Percentiles rank a stretch among this genome's conserved stretches.
These are phyloP conservation scores for Stemphylium lycopersici DNA, from an alignment of 2,329 filamentous ascomycete species.

Conservation along the genomic window DNA sequence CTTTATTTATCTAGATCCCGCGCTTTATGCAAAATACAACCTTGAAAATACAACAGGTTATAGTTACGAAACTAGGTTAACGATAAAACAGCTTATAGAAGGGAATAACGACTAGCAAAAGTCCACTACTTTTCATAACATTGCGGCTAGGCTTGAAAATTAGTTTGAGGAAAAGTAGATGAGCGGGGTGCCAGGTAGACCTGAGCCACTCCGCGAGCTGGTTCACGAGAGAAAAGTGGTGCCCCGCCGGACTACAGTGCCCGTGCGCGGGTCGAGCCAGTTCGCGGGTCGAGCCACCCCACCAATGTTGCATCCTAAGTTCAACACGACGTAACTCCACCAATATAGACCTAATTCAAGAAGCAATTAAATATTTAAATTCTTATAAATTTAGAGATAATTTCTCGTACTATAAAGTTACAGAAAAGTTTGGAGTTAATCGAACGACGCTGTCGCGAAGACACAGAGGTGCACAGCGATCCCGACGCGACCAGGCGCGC, in stretches of 20 bases:
- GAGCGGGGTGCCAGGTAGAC: conserved; percentile 7
- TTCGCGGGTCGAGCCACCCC: too few relatives aligned
- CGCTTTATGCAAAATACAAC: conserved; percentile 5
- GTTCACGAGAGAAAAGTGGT: conserved; percentile 8
- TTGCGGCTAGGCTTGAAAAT: conserved; percentile 16
- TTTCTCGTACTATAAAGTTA: too few relatives aligned
- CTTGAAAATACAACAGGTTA: conserved; percentile 13
- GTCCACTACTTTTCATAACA: conserved; percentile 16
- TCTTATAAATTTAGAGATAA: too few relatives aligned
- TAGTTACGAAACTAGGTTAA: conserved; percentile 20
- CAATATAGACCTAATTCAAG: too few relatives aligned
- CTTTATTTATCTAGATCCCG: conserved; percentile 16
- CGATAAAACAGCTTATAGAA: conserved; percentile 13
- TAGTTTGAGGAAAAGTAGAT: conserved; percentile 15
- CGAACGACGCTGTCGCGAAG: too few relatives aligned
- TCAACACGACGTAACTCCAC: too few relatives aligned
- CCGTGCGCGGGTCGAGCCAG: too few relatives aligned
- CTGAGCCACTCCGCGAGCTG: conserved; percentile 12
- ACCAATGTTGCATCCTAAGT: too few relatives aligned
- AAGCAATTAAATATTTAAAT: too few relatives aligned
- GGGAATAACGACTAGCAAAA: conserved; percentile 16
- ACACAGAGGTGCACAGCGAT: not conserved
- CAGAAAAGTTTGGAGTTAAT: too few relatives aligned
- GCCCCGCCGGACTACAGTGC: not conserved
- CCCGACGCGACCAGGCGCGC: too few relatives aligned